Percentiles rank a stretch among this genome's conserved stretches.
Conservation (phyloP, 2,329 filamentous ascomycete genomes). For the Fusarium armeniacum region DNA sequence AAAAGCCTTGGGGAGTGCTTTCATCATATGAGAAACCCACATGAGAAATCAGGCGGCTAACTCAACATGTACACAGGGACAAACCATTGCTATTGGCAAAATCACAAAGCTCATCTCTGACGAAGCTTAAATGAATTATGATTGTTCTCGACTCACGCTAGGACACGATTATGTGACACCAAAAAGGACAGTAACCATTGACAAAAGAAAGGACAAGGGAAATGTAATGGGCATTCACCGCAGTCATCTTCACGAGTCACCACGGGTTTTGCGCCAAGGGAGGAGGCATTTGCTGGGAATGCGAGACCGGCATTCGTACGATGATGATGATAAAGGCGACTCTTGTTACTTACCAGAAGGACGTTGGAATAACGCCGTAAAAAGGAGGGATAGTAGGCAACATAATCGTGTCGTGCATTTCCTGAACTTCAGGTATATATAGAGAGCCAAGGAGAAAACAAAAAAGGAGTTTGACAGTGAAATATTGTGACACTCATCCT, state of each 20-base stretch:
- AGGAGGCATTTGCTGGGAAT: slow-evolving; percentile 14
- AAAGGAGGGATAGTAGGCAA: slow-evolving; percentile 37
- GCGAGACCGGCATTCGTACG: slow-evolving; percentile 39
- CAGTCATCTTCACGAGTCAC: slow-evolving; percentile 34
- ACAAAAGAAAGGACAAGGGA: slow-evolving; percentile 32
- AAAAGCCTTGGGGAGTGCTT: slow-evolving; percentile 20
- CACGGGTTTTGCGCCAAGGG: slow-evolving; percentile 25
- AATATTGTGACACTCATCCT: not conserved
- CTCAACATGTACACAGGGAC: slow-evolving; percentile 72
- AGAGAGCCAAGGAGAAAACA: slow-evolving; percentile 41
- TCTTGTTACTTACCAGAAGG: slow-evolving; percentile 30
- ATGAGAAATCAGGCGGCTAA: slow-evolving; percentile 46
- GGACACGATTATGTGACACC: slow-evolving; percentile 13
- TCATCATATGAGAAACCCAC: slow-evolving; percentile 23
- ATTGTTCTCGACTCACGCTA: slow-evolving; percentile 24
- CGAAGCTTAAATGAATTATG: slow-evolving; percentile 48
- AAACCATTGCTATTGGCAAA: slow-evolving; percentile 99
- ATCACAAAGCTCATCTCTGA: slow-evolving; percentile 85
- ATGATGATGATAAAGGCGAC: slow-evolving; percentile 33
- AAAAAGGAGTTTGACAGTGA: slow-evolving; percentile 27
- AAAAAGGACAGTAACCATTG: slow-evolving; percentile 19
- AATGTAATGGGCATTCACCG: slow-evolving; percentile 32
- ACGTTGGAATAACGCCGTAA: slow-evolving; percentile 26
- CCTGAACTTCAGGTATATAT: slow-evolving; percentile 40
- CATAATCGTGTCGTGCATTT: slow-evolving; percentile 40